Evolutionary conservation across 1,284 basidiomycete genomes (phyloP).

Genomic region (Moesziomyces sp.): DNA sequence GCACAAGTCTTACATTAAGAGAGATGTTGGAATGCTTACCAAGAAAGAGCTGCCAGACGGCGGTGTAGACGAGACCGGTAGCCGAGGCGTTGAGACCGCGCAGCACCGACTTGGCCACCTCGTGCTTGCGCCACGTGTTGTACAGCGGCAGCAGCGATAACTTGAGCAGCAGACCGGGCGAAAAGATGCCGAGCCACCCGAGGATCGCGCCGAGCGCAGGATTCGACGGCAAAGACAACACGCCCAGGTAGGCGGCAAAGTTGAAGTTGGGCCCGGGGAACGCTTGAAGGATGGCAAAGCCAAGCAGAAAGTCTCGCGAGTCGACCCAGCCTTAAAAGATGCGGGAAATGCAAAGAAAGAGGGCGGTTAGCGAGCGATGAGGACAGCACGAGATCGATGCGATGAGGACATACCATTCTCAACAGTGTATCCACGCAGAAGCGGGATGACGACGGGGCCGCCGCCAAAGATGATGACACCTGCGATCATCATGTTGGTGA

Average conservation of each 20-base stretch:
- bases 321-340: conserved; percentile 66
- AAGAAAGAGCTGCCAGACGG: conserved; percentile 72
- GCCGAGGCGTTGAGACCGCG: conserved; percentile 74
- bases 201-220: conserved; percentile 71
- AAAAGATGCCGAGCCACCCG: conserved; percentile 67
- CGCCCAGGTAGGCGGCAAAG: conserved; percentile 74
- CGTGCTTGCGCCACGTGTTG: conserved; percentile 69
- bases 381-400: not conserved
- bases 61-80: conserved; percentile 73
- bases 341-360: not conserved
- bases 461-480: conserved; percentile 75
- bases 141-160: conserved; percentile 73
- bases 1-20: not conserved
- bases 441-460: conserved; percentile 75
- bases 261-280: conserved; percentile 74
- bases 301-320: conserved; percentile 73
- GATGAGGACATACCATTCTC: conserved; percentile 67
- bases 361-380: conserved; percentile 3
- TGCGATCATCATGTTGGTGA: conserved; percentile 71
- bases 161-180: conserved; percentile 71
- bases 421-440: conserved; percentile 74
- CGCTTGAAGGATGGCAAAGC: conserved; percentile 72
- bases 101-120: conserved; percentile 69
- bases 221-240: conserved; percentile 68
- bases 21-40: conserved; percentile 12